Evolutionary conservation across 441 rosid species (phyloP), one percentile per base, ranked within the genome.

Genomic region (Brassica balearica): DNA sequence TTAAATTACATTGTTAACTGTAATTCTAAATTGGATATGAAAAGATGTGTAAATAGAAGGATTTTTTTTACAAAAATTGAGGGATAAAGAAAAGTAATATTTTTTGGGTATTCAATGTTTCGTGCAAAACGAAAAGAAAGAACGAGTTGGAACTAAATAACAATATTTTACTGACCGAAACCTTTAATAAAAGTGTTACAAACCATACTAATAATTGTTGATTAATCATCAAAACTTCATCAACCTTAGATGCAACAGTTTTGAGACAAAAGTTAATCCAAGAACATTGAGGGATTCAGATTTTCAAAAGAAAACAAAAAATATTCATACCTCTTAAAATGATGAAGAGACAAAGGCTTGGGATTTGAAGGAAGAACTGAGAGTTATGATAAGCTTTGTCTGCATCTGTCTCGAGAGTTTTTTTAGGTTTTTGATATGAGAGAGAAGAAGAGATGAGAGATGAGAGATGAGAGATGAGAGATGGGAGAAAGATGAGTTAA

Each of bases 381-480:
- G 64, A 75, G 73, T 66, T 75, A 70, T 3, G 73, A 71, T 25
- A n/a, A 71, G 25, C 29, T 75, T 75, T 75, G 77, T 71, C 69
- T 75, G 65, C 76, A 63, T 38, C 32, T 32, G 72, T 68, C 56
- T 20, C 6, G 4, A 63, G 70, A 61, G 32, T 36, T 36, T 0
- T 69, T 69, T 41, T 74, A 8, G 25, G 27, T 56, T 41, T 63
- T 63, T 70, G 59, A 58, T 64, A 63, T 43, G 83, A 55, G 8
- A 74, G 62, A 74, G 38, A 73, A 15, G 69, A 63, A 76, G 79
- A 32, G 78, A 53, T 71, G 36, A 60, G 80, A 66, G 55, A 58
- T 71, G 69, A 73, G 77, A 41, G 78, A 65, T 51, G 73, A 76
- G 79, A 32, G 78, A 53, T 71, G 36, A 60, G 80, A 66, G 55